A percentile compares a stretch with the other conserved stretches of the same genome.
phyloP scores from a whole-genome alignment of 192 early-diverging fungal genomes.

The Martensiomyces pterosporus region DNA sequence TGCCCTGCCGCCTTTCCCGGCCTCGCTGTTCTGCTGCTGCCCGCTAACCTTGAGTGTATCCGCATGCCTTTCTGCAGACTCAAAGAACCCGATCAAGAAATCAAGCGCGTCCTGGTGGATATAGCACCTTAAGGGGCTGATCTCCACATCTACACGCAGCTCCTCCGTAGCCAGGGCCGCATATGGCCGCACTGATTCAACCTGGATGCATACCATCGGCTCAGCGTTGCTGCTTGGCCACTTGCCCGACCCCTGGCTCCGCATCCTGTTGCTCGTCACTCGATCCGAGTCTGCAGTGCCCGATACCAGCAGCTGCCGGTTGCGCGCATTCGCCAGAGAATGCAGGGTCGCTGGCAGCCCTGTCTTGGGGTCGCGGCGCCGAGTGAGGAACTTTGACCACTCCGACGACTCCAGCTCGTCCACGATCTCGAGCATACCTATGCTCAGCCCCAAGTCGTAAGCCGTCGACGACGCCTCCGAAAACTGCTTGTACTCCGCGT shows the following conservation, averaged over 20 bases:
- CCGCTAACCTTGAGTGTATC: conserved; percentile 1
- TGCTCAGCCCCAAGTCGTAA: conserved; percentile 33
- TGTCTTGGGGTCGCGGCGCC: conserved; percentile 39
- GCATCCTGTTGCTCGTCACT: conserved; percentile 32
- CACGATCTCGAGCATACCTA: conserved; percentile 44
- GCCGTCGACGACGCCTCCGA: conserved; percentile 30
- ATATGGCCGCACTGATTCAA: conserved; percentile 49
- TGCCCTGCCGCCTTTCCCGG: background rate
- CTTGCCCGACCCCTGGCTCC: conserved; percentile 27
- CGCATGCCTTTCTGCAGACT: conserved; percentile 20
- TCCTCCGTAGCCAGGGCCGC: conserved; percentile 33
- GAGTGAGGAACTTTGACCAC: conserved; percentile 51
- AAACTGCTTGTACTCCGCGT: conserved; percentile 41
- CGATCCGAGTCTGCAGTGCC: conserved; percentile 43
- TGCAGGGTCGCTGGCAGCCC: conserved; percentile 43
- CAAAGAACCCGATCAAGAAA: conserved; percentile 80
- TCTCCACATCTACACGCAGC: conserved; percentile 52
- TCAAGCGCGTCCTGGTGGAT: conserved; percentile 91
- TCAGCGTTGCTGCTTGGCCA: conserved; percentile 41
- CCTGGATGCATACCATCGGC: conserved; percentile 35
- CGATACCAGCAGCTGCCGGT: conserved; percentile 40
- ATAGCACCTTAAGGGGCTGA: conserved; percentile 81
- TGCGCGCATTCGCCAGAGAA: conserved; percentile 36
- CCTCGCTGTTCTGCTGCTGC: conserved; percentile 2
- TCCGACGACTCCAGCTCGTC: conserved; percentile 49